These are phyloP conservation scores for grape (Vitis vinifera) DNA, from an alignment of 164 flowering plant species.

Conservation along the genomic window DNA sequence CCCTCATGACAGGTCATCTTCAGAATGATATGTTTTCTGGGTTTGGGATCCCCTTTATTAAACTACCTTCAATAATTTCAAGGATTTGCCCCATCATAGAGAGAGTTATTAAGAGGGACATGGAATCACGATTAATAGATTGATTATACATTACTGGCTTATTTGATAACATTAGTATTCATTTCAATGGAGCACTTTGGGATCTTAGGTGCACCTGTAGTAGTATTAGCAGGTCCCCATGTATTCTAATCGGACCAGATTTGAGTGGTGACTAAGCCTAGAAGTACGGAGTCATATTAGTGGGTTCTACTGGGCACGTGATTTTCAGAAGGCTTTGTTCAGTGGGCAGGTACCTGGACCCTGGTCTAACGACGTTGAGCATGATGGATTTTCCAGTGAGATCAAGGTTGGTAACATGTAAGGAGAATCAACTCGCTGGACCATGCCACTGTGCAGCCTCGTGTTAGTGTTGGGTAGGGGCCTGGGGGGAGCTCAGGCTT, in stretches of 20 bases:
- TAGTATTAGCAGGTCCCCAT: no score
- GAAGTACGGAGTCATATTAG: neutral
- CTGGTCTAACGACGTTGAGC: neutral
- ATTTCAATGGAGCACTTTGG: no score
- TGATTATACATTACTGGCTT: no score
- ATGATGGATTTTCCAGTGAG: no score
- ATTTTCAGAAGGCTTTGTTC: constrained; percentile 15
- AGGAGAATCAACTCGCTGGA: no score
- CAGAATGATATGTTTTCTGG: neutral
- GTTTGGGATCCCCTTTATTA: neutral
- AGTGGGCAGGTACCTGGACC: neutral
- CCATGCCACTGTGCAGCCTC: no score
- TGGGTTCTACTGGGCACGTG: constrained; percentile 26
- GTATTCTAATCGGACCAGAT: neutral
- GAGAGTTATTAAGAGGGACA: no score
- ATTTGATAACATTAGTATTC: no score
- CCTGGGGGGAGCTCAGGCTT: constrained; percentile 9
- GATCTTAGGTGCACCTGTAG: no score
- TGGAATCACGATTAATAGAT: no score
- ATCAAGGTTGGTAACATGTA: no score
- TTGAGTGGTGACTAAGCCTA: neutral
- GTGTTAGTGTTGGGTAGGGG: constrained; percentile 19
- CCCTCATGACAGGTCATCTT: neutral
- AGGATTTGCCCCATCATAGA: neutral
- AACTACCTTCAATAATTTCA: neutral